Base-by-base conservation (phyloP, 1,139 yeast genomes). In the Geotrichum carabidarum region DNA sequence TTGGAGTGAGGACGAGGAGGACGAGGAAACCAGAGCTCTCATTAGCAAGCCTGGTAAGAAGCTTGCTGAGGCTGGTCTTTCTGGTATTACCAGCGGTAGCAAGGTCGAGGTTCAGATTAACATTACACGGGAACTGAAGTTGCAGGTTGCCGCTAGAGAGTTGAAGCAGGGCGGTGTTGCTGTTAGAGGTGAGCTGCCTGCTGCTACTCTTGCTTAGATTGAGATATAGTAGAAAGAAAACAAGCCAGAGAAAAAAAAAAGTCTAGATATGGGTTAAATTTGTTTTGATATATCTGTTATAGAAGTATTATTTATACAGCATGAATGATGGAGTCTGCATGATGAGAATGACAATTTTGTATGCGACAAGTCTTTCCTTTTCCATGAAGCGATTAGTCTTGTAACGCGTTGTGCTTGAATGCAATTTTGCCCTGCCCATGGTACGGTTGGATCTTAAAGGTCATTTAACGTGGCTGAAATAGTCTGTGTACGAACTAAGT, bases 81-180 rank as follows among this genome's bases (percentile, higher is more conserved):
- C 83, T 70, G 89, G 82, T 65, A 84, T 84, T 66, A 78, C 81
- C 65, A 82, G 85, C 57, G 84, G 86, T 65, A 70, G 79, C 61
- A 76, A 78, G 66, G 79, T 91, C 63, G 96, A 93, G 74, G 83
- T 91, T 55, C 80, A 82, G 63, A 80, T 91, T 64, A 90, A 86
- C 77, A 83, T 93, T 66, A 84, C 89, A 65, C 87, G 82, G 69
- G 95, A 88, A 57, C 91, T 95, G 65, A 80, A 81, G 65, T 79
- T 93, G 67, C 88, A 84, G 68, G 82, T 90, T 60, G 81, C 88
- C 61, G 96, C 89, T 53, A 84, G 96, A 72, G 93, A 85, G 71
- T 77, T 82, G 68, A 83, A 83, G 72, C 82, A 83, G 63, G 94
- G 91, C 47, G 76, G 70, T 32, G 69, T 59, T n/a, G 65, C 70